A percentile compares a stretch with the other conserved stretches of the same genome.
These are phyloP conservation scores for Didymella lethalis DNA, from an alignment of 2,329 filamentous ascomycete species.

Conservation along the genomic window DNA sequence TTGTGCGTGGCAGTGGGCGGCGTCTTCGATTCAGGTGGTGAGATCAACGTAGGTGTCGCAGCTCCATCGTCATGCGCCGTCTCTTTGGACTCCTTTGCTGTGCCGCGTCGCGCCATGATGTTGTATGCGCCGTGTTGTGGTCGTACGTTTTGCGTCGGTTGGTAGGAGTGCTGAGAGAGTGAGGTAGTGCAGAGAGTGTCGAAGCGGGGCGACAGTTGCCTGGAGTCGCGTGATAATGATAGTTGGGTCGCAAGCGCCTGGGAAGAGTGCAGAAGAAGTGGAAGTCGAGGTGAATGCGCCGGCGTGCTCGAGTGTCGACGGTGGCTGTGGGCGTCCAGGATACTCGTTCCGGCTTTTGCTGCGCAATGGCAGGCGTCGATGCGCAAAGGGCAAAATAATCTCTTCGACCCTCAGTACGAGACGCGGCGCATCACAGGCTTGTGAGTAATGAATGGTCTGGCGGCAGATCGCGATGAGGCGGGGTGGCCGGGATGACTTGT, in stretches of 20 bases:
- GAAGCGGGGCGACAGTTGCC: slow-evolving; percentile 2
- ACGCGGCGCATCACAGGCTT: slow-evolving; percentile 20
- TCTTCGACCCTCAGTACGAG: slow-evolving; percentile 14
- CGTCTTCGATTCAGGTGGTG: slow-evolving; percentile 67
- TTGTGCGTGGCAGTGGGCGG: slow-evolving; percentile 64
- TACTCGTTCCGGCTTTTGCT: slow-evolving; percentile 26
- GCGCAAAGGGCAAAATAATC: slow-evolving; percentile 22
- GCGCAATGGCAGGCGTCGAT: slow-evolving; percentile 18
- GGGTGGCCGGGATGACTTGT: slow-evolving; percentile 26
- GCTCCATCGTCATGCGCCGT: slow-evolving; percentile 39
- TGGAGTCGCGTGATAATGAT: slow-evolving; percentile 7
- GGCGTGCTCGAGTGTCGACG: slow-evolving; percentile 27
- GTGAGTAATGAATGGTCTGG: slow-evolving; percentile 10
- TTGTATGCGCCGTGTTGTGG: slow-evolving; percentile 21
- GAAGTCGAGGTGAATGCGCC: slow-evolving; percentile 21
- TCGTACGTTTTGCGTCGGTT: slow-evolving; percentile 8
- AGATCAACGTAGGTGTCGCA: slow-evolving; percentile 58
- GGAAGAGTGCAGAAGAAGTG: slow-evolving; percentile 15
- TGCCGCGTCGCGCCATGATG: slow-evolving; percentile 32
- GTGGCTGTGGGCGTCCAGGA: slow-evolving; percentile 25
- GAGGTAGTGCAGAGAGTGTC: slow-evolving; percentile 6
- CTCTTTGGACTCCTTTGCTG: slow-evolving; percentile 26
- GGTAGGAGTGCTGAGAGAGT: slow-evolving; percentile 7
- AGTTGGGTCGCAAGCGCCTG: slow-evolving; percentile 10
- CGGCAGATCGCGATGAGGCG: slow-evolving; percentile 15